Conservation (phyloP, 148 eudicot species). For the Suaeda aralocaspica region DNA sequence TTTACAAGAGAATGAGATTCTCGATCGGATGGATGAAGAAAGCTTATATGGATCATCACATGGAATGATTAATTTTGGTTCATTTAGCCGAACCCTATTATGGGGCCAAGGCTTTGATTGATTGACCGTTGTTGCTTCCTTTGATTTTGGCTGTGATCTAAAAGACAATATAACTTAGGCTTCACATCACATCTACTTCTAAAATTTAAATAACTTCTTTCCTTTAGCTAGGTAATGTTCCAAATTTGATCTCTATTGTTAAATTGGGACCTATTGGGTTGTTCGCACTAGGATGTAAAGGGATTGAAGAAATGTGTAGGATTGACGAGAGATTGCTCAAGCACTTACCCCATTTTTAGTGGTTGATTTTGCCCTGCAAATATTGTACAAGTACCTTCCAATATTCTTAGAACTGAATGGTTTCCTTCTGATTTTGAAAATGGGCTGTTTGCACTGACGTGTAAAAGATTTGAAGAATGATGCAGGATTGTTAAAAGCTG, state of each 20-base stretch:
- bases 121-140: not conserved
- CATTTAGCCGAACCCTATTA: too few relatives aligned
- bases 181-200: not conserved
- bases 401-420: not conserved
- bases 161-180: not conserved
- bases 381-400: not conserved
- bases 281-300: not conserved
- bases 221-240: constrained; percentile 3
- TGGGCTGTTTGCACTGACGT: too few relatives aligned
- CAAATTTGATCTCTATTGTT: not conserved
- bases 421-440: not conserved
- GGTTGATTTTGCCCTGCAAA: not conserved
- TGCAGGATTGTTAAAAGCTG: too few relatives aligned
- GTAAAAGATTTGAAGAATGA: too few relatives aligned
- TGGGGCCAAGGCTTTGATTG: too few relatives aligned
- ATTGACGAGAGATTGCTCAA: not conserved
- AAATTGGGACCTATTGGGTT: not conserved
- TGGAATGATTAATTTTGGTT: too few relatives aligned
- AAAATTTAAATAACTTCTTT: not conserved
- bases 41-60: too few relatives aligned
- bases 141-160: not conserved
- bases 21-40: too few relatives aligned
- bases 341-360: not conserved
- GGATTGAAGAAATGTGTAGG: not conserved
- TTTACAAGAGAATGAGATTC: too few relatives aligned